Evolutionary conservation across 805 yeast genomes (phyloP), one percentile per base, ranked within the genome.

Genomic region (Nakazawaea anatomiae): DNA sequence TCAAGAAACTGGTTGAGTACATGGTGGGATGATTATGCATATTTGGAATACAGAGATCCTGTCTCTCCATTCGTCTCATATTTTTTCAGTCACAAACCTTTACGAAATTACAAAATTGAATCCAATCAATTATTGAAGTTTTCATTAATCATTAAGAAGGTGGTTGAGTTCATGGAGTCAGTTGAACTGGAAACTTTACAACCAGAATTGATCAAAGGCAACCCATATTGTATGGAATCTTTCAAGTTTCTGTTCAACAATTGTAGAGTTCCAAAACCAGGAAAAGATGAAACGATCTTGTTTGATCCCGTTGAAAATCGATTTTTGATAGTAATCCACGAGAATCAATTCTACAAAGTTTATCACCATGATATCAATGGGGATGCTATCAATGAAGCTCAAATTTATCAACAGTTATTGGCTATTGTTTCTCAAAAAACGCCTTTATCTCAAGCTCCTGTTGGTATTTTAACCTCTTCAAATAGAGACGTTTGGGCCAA

Each of bases 1-100:
- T 73, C 70, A 51, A 84, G 89, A 63, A 92, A 92, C 67, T 92
- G 99, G 99, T 75, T 92, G 60, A 79, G 87, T 44, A 85, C 80
- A 54, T 89, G 85, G 77, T 92, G 99, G 99, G 96, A 92, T 67
- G 86, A 87, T 60, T 88, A 87, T 58, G 96, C 97, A 25, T 92
- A 92, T 69, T 74, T 92, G 73, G 82, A 86, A 40, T 91, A 89
- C 71, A 78, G 94, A 57, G 98, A 89, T 67, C 96, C 98, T 0
- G 87, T 92, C n/a, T 87, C 88, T 30, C 97, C 98, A 10, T 91
- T 83, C 63, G 96, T 89, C 38, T 87, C 96, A 25, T 92, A 92
- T 72, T 94, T 89, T 60, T 92, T 80, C 70, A 77, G 83, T 49
- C 96, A 92, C 72, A 85, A 80, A 66, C 92, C 87, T 60, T 67